Conservation (phyloP, 129 eudicot species). For the Gnaphalium uliginosum region DNA sequence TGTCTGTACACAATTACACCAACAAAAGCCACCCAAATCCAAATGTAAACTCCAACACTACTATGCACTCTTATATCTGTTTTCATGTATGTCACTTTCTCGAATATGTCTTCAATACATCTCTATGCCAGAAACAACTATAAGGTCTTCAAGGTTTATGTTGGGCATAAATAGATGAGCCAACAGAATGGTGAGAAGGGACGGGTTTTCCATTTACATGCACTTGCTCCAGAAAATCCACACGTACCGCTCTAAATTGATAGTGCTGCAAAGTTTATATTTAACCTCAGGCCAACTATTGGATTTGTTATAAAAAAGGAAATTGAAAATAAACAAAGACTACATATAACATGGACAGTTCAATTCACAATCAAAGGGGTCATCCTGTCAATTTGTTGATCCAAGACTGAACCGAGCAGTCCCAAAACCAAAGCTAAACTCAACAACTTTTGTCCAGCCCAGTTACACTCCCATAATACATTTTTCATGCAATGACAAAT, state of each 20-base stretch:
- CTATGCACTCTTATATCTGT: constrained; percentile 15
- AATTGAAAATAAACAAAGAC: not conserved
- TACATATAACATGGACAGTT: not conserved
- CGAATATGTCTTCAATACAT: constrained; percentile 4
- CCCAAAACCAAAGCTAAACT: not conserved
- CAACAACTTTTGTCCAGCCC: not conserved
- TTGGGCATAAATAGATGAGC: constrained; percentile 69
- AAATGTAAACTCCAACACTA: constrained; percentile 6
- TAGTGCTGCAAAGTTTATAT: constrained; percentile 48
- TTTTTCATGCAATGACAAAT: not conserved
- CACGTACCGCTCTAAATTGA: constrained; percentile 81
- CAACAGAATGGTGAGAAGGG: constrained; percentile 51
- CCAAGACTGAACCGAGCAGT: not conserved
- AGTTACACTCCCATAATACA: not conserved
- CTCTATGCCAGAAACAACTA: constrained; percentile 8
- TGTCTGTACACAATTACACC: constrained; percentile 21
- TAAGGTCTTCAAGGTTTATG: constrained; percentile 55
- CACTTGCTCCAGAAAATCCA: constrained; percentile 82
- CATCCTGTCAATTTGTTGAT: not conserved
- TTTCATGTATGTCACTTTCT: constrained; percentile 12
- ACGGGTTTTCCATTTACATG: constrained; percentile 77
- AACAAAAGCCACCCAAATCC: constrained; percentile 25
- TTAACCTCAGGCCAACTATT: not conserved
- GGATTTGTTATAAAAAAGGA: not conserved
- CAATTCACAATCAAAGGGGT: not conserved